Percentiles rank a stretch among this genome's conserved stretches.
Conservation (phyloP, 1,139 yeast species). For the Candida mesenterica region DNA sequence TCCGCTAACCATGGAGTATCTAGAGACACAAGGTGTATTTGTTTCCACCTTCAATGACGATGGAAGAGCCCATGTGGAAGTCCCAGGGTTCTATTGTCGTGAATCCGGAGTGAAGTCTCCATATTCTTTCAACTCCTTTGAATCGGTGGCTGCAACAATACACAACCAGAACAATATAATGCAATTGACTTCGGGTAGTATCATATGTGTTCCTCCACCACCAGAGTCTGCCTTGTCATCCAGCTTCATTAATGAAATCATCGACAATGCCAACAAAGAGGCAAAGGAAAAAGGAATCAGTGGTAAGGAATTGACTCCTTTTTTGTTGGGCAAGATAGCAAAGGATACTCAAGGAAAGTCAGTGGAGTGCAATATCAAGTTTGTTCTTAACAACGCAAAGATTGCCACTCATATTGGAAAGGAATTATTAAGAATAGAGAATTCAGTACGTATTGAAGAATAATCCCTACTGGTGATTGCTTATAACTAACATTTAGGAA, state of each 20-base stretch:
- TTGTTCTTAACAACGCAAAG: constrained; percentile 74
- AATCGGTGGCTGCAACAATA: constrained; percentile 63
- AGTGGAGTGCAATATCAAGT: constrained; percentile 67
- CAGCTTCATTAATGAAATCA: constrained; percentile 51
- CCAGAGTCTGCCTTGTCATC: constrained; percentile 56
- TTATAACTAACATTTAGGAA: constrained; percentile 7
- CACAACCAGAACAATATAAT: constrained; percentile 50
- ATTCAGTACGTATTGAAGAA: constrained; percentile 13
- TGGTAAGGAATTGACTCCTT: constrained; percentile 84
- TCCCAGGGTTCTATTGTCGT: constrained; percentile 85
- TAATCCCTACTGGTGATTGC: no score
- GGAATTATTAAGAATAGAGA: constrained; percentile 43
- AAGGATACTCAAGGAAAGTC: constrained; percentile 66
- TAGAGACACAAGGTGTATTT: constrained; percentile 83
- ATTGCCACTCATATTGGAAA: constrained; percentile 68
- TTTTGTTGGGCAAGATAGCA: constrained; percentile 63
- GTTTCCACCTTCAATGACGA: constrained; percentile 51
- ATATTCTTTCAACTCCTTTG: constrained; percentile 51
- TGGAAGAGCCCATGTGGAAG: constrained; percentile 26
- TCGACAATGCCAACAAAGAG: constrained; percentile 55
- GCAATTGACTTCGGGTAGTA: constrained; percentile 61
- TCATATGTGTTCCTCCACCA: constrained; percentile 86
- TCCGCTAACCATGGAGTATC: constrained; percentile 75
- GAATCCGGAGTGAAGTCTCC: constrained; percentile 77
- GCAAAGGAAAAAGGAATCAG: constrained; percentile 53